These are phyloP conservation scores for Leishmania aethiopica DNA, from an alignment of 208 protist genomes.

Conservation along the genomic window DNA sequence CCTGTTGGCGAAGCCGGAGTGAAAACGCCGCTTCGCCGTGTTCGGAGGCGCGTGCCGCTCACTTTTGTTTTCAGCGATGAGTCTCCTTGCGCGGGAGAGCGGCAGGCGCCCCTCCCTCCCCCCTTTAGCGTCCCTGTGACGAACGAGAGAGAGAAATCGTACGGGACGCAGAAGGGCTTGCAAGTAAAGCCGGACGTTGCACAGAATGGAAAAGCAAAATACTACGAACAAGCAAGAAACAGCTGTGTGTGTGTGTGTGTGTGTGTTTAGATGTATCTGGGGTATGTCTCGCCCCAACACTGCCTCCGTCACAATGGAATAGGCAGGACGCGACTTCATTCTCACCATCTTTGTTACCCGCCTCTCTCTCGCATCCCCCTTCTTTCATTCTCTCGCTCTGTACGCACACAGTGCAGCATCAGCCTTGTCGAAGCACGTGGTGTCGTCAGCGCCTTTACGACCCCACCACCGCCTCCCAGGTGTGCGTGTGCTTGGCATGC, in stretches of 20 bases:
- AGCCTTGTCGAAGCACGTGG: not conserved
- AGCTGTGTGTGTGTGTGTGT: not conserved
- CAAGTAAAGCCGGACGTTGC: not conserved
- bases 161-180: not conserved
- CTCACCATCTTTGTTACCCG: not conserved
- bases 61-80: not conserved
- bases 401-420: not conserved
- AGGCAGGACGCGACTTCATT: not conserved
- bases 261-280: not conserved
- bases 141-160: not conserved
- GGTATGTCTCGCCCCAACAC: not conserved
- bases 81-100: not conserved
- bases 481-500: not conserved
- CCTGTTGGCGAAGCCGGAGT: not conserved
- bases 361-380: not conserved
- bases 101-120: not conserved
- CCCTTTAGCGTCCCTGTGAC: not conserved
- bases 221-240: not conserved
- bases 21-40: not conserved
- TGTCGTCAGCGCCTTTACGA: not conserved
- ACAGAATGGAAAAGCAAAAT: not conserved
- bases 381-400: not conserved
- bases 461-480: not conserved
- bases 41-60: not conserved
- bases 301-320: not conserved